phyloP scores from a whole-genome alignment of 306 rosid genomes.

The Rosa persica region DNA sequence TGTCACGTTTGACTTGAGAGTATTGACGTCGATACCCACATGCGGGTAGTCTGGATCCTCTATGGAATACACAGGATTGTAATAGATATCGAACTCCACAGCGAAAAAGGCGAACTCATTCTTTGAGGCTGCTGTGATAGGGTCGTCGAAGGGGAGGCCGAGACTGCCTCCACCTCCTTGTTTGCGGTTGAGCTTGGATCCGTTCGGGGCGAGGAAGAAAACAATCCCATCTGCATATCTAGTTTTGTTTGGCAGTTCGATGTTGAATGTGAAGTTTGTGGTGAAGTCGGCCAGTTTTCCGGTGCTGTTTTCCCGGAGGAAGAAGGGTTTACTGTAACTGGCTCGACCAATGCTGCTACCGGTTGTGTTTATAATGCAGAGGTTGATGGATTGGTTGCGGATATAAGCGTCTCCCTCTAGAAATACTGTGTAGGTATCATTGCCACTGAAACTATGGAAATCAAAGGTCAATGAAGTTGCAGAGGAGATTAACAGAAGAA shows the following conservation, averaged over 20 bases:
- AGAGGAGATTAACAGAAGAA: neutral
- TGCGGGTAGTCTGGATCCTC: neutral
- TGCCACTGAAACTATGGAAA: neutral
- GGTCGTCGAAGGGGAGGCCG: neutral
- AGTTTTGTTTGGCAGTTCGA: neutral
- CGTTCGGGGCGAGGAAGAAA: neutral
- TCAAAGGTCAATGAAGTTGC: neutral
- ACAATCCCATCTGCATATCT: neutral
- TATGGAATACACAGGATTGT: neutral
- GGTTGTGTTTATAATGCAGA: neutral
- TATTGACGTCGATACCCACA: neutral
- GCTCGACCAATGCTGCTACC: neutral
- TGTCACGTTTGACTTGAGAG: neutral
- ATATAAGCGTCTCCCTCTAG: neutral
- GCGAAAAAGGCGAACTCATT: neutral
- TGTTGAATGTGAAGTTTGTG: neutral
- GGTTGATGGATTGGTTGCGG: neutral
- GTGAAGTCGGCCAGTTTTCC: slow-evolving; percentile 1
- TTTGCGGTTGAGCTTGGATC: neutral
- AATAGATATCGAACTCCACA: neutral
- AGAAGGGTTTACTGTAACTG: neutral
- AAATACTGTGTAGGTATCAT: neutral
- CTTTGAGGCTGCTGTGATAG: neutral
- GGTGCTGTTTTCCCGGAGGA: neutral
- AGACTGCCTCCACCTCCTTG: neutral